Conservation (phyloP, 192 early-diverging fungal species). For the Coemansia sp. region DNA sequence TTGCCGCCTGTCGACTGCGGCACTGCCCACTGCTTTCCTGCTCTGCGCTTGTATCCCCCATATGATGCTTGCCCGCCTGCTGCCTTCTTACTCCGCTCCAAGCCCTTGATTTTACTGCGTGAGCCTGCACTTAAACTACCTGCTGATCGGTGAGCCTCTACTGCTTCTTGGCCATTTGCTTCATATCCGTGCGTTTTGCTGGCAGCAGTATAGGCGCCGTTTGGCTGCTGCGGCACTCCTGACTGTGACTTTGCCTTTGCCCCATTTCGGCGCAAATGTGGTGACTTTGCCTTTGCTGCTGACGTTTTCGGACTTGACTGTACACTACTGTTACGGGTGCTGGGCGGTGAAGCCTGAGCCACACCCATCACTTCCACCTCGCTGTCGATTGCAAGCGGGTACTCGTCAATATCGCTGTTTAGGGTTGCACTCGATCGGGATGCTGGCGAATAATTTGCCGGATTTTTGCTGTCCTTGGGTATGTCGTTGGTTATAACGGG, state of each 20-base stretch:
- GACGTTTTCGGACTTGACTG: constrained; percentile 27
- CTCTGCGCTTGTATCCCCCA: neutral
- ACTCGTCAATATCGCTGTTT: constrained; percentile 9
- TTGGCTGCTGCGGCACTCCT: constrained; percentile 9
- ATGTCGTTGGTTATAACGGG: neutral
- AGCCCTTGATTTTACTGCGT: too few species aligned
- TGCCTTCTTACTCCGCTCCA: neutral
- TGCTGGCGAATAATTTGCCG: constrained; percentile 1
- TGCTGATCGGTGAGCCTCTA: too few species aligned
- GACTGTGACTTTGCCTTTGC: constrained; percentile 7
- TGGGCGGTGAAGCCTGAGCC: constrained; percentile 20
- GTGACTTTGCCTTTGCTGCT: neutral
- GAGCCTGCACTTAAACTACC: too few species aligned
- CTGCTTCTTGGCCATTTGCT: neutral
- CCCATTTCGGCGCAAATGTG: neutral
- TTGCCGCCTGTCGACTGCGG: neutral
- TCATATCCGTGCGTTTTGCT: too few species aligned
- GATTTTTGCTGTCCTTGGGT: constrained; percentile 1
- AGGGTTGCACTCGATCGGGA: constrained; percentile 11
- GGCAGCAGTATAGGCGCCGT: neutral
- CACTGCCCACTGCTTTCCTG: neutral
- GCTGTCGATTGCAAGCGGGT: constrained; percentile 2
- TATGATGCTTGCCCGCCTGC: neutral
- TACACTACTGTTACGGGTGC: constrained; percentile 29
- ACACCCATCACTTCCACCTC: constrained; percentile 7